A percentile compares a stretch with the other conserved stretches of the same genome.
These are phyloP conservation scores for Acanthamoeba castellanii DNA, from an alignment of 208 protist species.

Conservation along the genomic window DNA sequence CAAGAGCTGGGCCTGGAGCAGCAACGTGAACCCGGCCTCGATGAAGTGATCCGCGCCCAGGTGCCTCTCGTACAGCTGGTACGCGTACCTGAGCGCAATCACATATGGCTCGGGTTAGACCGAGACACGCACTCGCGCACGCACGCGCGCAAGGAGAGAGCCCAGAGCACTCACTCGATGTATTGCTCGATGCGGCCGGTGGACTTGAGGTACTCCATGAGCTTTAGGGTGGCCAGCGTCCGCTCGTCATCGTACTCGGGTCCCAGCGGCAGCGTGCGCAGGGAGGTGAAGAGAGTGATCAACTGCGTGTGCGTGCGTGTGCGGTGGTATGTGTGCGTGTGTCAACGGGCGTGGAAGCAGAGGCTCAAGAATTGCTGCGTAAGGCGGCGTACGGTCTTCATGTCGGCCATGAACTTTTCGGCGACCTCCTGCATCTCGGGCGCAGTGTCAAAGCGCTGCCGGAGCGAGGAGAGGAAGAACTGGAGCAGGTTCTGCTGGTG, in stretches of 20 bases:
- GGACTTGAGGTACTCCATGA: constrained; percentile 84
- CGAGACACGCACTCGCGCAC: neutral
- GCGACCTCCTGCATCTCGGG: constrained; percentile 76
- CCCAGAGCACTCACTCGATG: constrained; percentile 76
- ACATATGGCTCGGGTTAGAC: neutral
- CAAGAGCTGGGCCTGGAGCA: constrained; percentile 80
- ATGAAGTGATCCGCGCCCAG: constrained; percentile 7
- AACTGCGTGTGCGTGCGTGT: neutral
- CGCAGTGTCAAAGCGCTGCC: constrained; percentile 76
- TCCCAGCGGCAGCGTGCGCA: constrained; percentile 53
- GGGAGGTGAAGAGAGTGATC: constrained; percentile 15
- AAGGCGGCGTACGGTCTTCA: neutral
- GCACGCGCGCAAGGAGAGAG: too few relatives aligned
- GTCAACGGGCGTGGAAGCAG: neutral
- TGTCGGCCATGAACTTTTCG: constrained; percentile 69
- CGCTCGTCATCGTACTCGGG: constrained; percentile 82
- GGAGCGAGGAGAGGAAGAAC: constrained; percentile 56
- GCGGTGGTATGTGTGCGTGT: neutral
- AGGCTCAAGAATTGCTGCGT: neutral
- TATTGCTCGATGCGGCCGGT: constrained; percentile 83
- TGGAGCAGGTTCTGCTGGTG: constrained; percentile 14
- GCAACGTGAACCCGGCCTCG: constrained; percentile 83
- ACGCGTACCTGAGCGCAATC: neutral
- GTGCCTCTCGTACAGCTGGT: constrained; percentile 36
- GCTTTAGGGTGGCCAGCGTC: constrained; percentile 79